Evolutionary conservation across 805 yeast genomes (phyloP), one percentile per base, ranked within the genome.

Genomic region (Kluyveromyces wickerhamii): DNA sequence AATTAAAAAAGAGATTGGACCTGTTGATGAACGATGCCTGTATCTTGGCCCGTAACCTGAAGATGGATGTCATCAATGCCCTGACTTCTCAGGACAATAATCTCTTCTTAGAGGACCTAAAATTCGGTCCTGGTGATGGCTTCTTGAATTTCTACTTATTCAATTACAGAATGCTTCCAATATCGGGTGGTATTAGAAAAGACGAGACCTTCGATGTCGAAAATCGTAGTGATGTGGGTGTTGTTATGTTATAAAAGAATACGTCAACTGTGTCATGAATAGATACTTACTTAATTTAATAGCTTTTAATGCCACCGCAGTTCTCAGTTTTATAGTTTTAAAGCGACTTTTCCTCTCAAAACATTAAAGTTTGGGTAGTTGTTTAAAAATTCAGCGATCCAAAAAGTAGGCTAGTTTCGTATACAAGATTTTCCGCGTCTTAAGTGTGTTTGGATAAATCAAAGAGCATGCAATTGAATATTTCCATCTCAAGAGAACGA

Each of bases 81-180:
- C 67, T 92, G 42, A 77, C 96, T 0, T 69, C 87, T 8, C 95
- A 87, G 62, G 98, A 92, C 54, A 92, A 92, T 57, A 69, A 86
- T 11, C 62, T 82, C 40, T 86, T 92, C 62, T 65, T 92, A 44
- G 79, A 84, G 17, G 77, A 82, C 25, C 69, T 83, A 60, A 84
- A 85, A 55, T 92, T 92, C 57, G 95, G 96, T 21, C 73, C 76
- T 32, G 98, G 98, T 28, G 97, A 89, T 57, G 98, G 98, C 0
- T 72, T 74, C 52, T 69, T 92, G 52, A 83, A 92, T 60, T 92
- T 82, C 60, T 92, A 92, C 55, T 63, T 92, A 44, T 92, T 92
- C 71, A 92, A 92, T 60, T 92, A 87, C 66, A 78, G 69, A 52
- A 79, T 94, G 4, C 74, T 74, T 60, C 87, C 86, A 3, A 72